Percentiles rank a stretch among this genome's conserved stretches.
Evolutionary conservation across 2,329 filamentous ascomycete species (phyloP).

Genomic region (Alternaria novae-zelandiae): DNA sequence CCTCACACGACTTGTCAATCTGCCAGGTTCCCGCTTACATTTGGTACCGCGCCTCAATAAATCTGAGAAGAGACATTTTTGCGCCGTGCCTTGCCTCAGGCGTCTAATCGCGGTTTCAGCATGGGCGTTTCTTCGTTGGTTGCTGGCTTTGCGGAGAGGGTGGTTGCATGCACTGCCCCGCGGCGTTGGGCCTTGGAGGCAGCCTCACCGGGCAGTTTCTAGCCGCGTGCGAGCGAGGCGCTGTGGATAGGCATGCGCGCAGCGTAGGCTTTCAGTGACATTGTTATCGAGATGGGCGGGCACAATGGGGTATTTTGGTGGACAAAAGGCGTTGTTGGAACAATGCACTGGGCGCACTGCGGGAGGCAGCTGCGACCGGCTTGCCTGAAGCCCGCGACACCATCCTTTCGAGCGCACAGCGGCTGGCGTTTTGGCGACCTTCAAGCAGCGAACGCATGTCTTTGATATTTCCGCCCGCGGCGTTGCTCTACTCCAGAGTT

Average conservation of each 20-base stretch:
- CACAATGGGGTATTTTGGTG: neutral
- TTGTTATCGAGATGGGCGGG: neutral
- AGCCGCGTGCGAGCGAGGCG: conserved; percentile 2
- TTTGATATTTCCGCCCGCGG: neutral
- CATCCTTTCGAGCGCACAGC: neutral
- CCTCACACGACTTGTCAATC: neutral
- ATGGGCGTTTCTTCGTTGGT: neutral
- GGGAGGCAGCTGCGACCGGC: neutral
- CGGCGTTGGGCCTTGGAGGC: conserved; percentile 6
- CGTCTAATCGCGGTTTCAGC: neutral
- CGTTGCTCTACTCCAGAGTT: neutral
- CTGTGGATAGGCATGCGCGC: neutral
- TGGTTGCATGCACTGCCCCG: conserved; percentile 10
- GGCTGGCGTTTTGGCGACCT: neutral
- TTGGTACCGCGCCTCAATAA: conserved; percentile 7
- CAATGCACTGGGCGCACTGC: neutral
- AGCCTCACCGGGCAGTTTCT: neutral
- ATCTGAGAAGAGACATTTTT: neutral
- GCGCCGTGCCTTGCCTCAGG: neutral
- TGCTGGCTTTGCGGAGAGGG: neutral
- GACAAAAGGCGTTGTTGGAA: neutral
- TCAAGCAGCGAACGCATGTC: neutral
- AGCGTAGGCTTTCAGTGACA: neutral
- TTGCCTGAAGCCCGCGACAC: neutral
- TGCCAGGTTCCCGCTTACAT: neutral